Conservation (phyloP, 1,284 basidiomycete genomes). For the Trichosporon ovoides region DNA sequence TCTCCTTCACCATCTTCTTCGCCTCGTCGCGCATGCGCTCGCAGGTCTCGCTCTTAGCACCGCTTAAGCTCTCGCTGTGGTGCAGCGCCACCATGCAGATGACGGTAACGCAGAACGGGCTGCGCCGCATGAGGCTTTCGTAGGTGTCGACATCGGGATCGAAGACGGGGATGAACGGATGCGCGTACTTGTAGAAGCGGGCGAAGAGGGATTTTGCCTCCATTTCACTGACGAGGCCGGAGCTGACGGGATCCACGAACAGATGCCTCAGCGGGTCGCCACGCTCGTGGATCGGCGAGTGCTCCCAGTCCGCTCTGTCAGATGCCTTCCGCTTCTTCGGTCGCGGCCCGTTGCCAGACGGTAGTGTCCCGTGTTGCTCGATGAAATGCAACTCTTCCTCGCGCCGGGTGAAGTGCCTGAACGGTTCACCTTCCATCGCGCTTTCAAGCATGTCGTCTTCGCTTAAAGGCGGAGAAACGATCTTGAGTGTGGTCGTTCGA, state of each 20-base stretch:
- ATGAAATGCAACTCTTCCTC: constrained; percentile 11
- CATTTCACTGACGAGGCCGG: constrained; percentile 18
- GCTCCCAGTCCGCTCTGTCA: neutral
- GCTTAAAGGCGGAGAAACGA: neutral
- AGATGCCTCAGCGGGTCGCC: constrained; percentile 7
- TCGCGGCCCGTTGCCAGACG: neutral
- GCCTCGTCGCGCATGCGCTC: constrained; percentile 9
- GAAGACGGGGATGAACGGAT: constrained; percentile 30
- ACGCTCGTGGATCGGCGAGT: constrained; percentile 8
- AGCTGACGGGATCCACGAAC: constrained; percentile 19
- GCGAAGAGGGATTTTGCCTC: constrained; percentile 21
- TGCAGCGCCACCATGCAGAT: constrained; percentile 25
- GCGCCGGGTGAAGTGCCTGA: constrained; percentile 9
- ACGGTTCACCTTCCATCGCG: constrained; percentile 15
- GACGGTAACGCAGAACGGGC: constrained; percentile 29
- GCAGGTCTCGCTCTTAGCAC: constrained; percentile 15
- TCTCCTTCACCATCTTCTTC: constrained; percentile 21
- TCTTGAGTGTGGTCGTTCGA: neutral
- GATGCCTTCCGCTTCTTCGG: neutral
- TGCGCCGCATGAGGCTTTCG: constrained; percentile 27
- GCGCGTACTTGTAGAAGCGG: constrained; percentile 31
- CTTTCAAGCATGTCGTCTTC: constrained; percentile 12
- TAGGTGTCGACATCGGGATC: constrained; percentile 30
- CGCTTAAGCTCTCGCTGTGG: constrained; percentile 11
- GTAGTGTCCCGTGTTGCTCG: neutral